Evolutionary conservation across 2,329 filamentous ascomycete genomes (phyloP), one percentile per base, ranked within the genome.

Genomic region (Xylariaceae sp.): DNA sequence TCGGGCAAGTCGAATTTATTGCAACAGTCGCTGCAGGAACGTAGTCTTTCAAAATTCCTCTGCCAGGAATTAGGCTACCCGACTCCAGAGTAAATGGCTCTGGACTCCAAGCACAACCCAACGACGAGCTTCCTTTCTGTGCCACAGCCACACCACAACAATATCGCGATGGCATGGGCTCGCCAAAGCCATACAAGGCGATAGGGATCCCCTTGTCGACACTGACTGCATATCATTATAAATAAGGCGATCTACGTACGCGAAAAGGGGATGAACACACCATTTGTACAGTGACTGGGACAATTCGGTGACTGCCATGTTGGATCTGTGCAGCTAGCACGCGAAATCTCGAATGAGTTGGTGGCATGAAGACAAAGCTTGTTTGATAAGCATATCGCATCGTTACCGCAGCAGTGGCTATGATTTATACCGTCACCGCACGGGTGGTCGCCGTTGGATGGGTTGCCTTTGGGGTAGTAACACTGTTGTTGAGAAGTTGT

Each of bases 391-490:
- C 34, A 49, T 49, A 49, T 29, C 3, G 34, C 19, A 4, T 31
- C 2, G 9, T 7, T 29, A 17, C 24, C 46, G 34, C 46, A 49
- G 24, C 46, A 49, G 34, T 49, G 46, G 6, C 46, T 49, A n/a
- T 49, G 46, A 24, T 37, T 49, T 39, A 39, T 17, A 23, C 46
- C 46, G 11, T 49, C 46, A n/a, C 46, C 46, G 12, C 46, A 49
- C 11, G 34, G 33, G 19, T 21, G 4, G 6, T 49, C 46, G 9
- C 5, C 11, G 3, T 8, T 3, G 5, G 46, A 19, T 2, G 28
- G 23, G n/a, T 39, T 31, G 16, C 46, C 46, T 19, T 21, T 29
- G 6, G 46, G 46, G 24, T 49, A 49, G 16, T 49, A 49, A 21
- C 46, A 48, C 16, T 39, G 33, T 11, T 48, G 45, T 16, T 37